A percentile compares a stretch with the other conserved stretches of the same genome.
These are phyloP conservation scores for Triglochin maritima DNA, from an alignment of 106 monocot species.

Conservation along the genomic window DNA sequence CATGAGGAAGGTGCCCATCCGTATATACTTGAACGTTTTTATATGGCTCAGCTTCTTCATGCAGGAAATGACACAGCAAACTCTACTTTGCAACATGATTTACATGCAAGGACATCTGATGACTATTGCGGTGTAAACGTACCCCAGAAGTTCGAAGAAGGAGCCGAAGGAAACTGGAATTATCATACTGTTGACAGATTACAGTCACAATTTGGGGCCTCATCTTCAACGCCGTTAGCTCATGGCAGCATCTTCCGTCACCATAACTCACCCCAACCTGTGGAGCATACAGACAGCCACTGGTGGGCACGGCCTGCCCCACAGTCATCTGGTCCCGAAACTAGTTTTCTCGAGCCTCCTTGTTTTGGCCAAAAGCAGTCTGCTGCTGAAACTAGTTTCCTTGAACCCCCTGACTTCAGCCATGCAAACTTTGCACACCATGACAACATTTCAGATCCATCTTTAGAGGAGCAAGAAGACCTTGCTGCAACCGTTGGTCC, in stretches of 20 bases:
- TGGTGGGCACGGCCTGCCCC: constrained; percentile 47
- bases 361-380: neutral
- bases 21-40: constrained; percentile 69
- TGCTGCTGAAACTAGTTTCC: no score
- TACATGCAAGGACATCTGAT: neutral
- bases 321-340: constrained; percentile 2
- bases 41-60: constrained; percentile 21
- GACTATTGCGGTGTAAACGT: constrained; percentile 3
- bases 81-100: neutral
- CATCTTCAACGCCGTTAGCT: constrained; percentile 44
- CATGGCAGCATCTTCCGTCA: constrained; percentile 10
- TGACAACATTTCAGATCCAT: constrained; percentile 17
- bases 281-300: constrained; percentile 4
- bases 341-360: constrained; percentile 66
- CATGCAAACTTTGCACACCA: constrained; percentile 17
- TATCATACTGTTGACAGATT: constrained; percentile 16
- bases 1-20: constrained; percentile 37
- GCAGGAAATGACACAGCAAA: neutral
- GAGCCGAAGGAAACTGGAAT: constrained; percentile 22
- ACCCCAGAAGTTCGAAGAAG: constrained; percentile 6
- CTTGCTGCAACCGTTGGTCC: no score
- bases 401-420: no score
- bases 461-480: constrained; percentile 14
- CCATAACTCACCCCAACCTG: constrained; percentile 6
- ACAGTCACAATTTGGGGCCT: constrained; percentile 38